These are phyloP conservation scores for Cystobasidium ongulense DNA, from an alignment of 768 basidiomycete genomes.

Conservation along the genomic window DNA sequence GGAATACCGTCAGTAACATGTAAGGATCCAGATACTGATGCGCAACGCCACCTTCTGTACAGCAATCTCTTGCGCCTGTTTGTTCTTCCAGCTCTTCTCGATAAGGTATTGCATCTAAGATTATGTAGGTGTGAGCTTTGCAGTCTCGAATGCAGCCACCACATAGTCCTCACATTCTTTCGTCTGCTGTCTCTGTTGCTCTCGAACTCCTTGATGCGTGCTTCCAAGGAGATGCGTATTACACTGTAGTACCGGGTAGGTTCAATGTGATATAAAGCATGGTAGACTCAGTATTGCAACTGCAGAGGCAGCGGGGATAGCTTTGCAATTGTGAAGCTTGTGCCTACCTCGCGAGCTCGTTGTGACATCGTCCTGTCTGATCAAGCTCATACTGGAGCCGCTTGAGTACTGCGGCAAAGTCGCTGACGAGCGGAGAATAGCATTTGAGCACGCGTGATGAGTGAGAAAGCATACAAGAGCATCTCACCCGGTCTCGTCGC, in stretches of 20 bases:
- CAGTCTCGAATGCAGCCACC: not conserved
- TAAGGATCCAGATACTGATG: not conserved
- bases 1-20: not conserved
- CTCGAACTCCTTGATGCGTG: conserved; percentile 55
- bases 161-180: conserved; percentile 50
- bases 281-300: not conserved
- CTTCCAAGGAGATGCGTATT: conserved; percentile 54
- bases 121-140: not conserved
- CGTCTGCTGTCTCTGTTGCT: conserved; percentile 62
- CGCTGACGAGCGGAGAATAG: conserved; percentile 51
- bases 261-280: not conserved
- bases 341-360: conserved; percentile 61
- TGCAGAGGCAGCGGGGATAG: too few relatives aligned
- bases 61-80: conserved; percentile 74
- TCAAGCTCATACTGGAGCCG: conserved; percentile 75
- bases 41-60: conserved; percentile 56
- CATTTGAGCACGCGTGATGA: conserved; percentile 29
- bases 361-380: conserved; percentile 65
- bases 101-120: conserved; percentile 46
- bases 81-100: conserved; percentile 84
- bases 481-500: conserved; percentile 86
- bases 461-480: not conserved
- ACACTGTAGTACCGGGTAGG: not conserved
- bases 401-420: conserved; percentile 70
- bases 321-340: conserved; percentile 51